A percentile compares a stretch with the other conserved stretches of the same genome.
Conservation (phyloP, 2,329 filamentous ascomycete genomes). For the Trichoderma afroharzianum region DNA sequence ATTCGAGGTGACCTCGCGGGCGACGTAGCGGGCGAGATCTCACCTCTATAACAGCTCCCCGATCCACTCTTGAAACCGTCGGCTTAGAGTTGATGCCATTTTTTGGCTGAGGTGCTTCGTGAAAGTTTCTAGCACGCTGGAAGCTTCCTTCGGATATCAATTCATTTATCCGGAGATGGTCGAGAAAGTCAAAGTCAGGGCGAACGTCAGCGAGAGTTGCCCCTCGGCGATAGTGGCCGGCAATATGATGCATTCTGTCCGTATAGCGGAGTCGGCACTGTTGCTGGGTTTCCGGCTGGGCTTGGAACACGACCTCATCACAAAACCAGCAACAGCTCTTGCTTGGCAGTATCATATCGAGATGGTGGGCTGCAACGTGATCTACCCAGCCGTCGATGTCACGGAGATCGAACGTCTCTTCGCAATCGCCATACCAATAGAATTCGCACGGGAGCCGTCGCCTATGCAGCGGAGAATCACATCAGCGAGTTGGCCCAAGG, state of each 20-base stretch:
- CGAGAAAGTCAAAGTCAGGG: conserved; percentile 40
- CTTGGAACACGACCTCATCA: conserved; percentile 23
- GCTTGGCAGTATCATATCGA: neutral
- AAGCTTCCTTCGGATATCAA: conserved; percentile 30
- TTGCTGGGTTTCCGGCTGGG: neutral
- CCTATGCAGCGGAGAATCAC: neutral
- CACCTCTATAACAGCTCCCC: neutral
- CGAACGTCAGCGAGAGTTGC: conserved; percentile 26
- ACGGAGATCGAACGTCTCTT: conserved; percentile 34
- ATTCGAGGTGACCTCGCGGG: neutral
- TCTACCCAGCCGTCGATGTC: conserved; percentile 43
- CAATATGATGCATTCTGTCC: conserved; percentile 49
- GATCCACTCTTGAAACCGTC: neutral
- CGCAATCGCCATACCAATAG: conserved; percentile 34
- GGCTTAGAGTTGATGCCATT: conserved; percentile 2
- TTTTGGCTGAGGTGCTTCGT: conserved; percentile 15
- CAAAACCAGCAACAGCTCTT: conserved; percentile 51
- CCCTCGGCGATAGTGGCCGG: conserved; percentile 38
- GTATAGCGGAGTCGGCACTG: conserved; percentile 28
- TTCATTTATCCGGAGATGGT: conserved; percentile 31
- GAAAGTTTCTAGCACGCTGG: conserved; percentile 6
- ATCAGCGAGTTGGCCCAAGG: neutral
- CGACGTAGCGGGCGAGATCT: neutral
- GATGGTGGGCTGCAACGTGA: conserved; percentile 41
- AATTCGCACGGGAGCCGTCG: conserved; percentile 45